phyloP scores from a whole-genome alignment of 169 alveolate genomes.

The Eimeria praecox region DNA sequence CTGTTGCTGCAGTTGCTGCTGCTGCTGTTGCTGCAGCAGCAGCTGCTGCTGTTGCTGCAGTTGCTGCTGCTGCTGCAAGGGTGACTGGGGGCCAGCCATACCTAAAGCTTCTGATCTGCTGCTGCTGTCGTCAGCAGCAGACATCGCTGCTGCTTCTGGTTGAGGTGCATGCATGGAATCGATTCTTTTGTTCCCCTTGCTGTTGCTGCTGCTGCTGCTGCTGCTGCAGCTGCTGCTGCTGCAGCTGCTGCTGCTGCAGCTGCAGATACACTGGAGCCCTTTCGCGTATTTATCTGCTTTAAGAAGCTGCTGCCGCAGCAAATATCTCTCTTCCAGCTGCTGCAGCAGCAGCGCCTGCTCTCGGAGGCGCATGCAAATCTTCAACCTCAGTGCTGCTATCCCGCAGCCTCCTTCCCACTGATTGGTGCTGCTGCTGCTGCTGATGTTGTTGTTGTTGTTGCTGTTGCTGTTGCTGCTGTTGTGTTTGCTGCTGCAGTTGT shows the following conservation, averaged over 20 bases:
- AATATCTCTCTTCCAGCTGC: constrained; percentile 63
- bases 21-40: constrained; percentile 47
- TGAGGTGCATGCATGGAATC: background rate
- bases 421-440: constrained; percentile 42
- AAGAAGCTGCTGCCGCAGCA: constrained; percentile 52
- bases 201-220: constrained; percentile 7
- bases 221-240: background rate
- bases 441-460: background rate
- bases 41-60: constrained; percentile 40
- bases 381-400: constrained; percentile 26
- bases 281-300: background rate
- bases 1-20: constrained; percentile 35
- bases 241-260: constrained; percentile 26
- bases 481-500: background rate
- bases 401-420: background rate
- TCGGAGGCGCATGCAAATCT: constrained; percentile 51
- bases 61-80: constrained; percentile 36
- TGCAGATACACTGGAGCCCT: constrained; percentile 12
- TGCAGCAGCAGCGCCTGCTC: constrained; percentile 70
- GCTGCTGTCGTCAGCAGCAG: constrained; percentile 1
- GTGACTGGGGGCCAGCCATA: background rate
- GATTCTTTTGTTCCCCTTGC: background rate
- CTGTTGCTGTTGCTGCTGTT: constrained; percentile 31
- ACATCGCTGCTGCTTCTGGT: background rate
- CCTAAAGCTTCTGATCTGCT: background rate